Base-by-base conservation (phyloP, 1,284 basidiomycete genomes). In the Apiotrichum brassicae region DNA sequence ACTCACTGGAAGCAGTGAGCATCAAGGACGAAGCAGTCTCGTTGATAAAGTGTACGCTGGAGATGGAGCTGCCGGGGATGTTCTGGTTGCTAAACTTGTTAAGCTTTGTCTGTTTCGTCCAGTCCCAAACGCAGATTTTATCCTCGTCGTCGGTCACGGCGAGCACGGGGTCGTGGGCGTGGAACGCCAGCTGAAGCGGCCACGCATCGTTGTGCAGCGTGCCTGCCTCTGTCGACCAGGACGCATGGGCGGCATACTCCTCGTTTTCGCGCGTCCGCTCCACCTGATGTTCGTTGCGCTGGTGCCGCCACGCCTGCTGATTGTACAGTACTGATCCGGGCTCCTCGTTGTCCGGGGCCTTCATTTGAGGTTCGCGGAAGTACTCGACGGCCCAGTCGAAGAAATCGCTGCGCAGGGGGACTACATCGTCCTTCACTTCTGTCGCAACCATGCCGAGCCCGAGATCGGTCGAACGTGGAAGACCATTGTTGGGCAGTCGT, bases 301-400 rank as follows among this genome's bases (percentile, higher is more conserved):
- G 81, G 63, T 94, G 86, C 59, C 93, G 79, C 94, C 94, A 98
- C 3, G 93, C 83, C 66, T 97, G 91, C 62, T 94, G 87, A 65
- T 97, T 97, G 68, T 94, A 97, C 62, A 87, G 84, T 40, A 87
- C 76, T 56, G 88, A 93, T 3, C 94, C 94, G 16, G 93, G 91
- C 71, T 98, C 95, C 65, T 97, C 92, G 4, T 83, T 83, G 69
- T 98, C 94, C 18, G 88, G 83, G 79, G 92, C 86, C 87, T 89
- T 85, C 92, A 97, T 95, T 72, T 95, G 94, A 4, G 94, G 92
- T 72, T 97, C 93, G 56, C 88, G 92, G 76, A 97, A 98, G 71
- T 97, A 97, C 68, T 97, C 93, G 63, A 84, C 83, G 54, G 90
- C 92, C 89, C 91, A 97, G 65, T 95, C 92, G 67, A 88, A 98